Base-by-base conservation (phyloP, 2,329 filamentous ascomycete species). In the Hypoxylon sp. region DNA sequence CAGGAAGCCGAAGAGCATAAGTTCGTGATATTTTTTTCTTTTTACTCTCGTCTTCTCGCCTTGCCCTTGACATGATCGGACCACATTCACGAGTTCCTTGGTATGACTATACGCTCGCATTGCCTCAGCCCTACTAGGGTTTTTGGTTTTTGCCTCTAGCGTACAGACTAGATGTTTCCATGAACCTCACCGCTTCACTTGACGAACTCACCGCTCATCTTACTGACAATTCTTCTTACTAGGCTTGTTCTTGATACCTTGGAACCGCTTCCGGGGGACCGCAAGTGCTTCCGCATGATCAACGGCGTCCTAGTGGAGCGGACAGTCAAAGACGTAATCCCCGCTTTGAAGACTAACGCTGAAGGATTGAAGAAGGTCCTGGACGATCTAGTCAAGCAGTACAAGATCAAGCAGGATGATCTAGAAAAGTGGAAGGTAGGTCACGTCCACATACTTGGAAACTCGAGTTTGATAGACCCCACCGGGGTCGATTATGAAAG, bases 241-340 rank as follows among this genome's bases (percentile, higher is more conserved):
- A 98, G 96, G 82, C 92, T 98, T 73, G 96, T 99, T 35, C 88
- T 98, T 57, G 95, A 98, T 79, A 98, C 95, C 2, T 84, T 99
- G 71, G 88, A 91, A 66, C 95, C 95, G 50, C 88, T 98, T 25
- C 86, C 93, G 0, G 88, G 86, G 71, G 92, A 97, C 73, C 92
- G 96, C 77, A 99, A 98, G 84, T 98, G 95, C 83, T 99, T 98
- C 83, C 95, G 96, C 75, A 94, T 99, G 89, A 97, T 99, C 81
- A 98, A 99, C 81, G 96, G 96, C 50, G 95, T 98, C 25, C 85
- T 99, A 65, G 93, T 97, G 60, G 96, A 99, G 84, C 89, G 95
- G 74, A 98, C 95, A 14, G 93, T 99, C 74, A 88, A 94, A 81
- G 96, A 98, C 80, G 93, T 99, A 11, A 86, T 97, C 61, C 96